Percentiles rank a stretch among this genome's conserved stretches.
Conservation (phyloP, 805 yeast genomes). For the Cyberlindnera misumaiensis region DNA sequence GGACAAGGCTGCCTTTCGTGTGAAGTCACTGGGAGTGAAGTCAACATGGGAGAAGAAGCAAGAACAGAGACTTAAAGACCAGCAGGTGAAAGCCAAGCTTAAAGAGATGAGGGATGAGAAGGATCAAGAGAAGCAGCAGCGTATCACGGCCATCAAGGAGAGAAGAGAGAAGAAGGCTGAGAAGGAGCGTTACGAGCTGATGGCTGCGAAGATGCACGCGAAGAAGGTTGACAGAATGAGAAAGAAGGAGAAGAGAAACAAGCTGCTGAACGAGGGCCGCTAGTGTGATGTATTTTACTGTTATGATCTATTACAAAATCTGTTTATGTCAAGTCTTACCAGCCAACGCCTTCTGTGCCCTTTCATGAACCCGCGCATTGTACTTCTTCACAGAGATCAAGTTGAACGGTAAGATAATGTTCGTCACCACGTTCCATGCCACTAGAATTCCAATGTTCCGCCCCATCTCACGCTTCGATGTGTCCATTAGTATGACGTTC, state of each 20-base stretch:
- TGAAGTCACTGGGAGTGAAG: slow-evolving; percentile 46
- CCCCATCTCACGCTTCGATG: slow-evolving; percentile 47
- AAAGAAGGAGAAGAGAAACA: slow-evolving; percentile 91
- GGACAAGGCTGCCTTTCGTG: slow-evolving; percentile 60
- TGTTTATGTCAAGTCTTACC: not conserved
- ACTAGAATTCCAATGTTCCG: slow-evolving; percentile 45
- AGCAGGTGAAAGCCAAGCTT: slow-evolving; percentile 61
- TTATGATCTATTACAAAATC: no score
- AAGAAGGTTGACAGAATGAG: slow-evolving; percentile 87
- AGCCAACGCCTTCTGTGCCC: slow-evolving; percentile 8
- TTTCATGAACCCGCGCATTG: slow-evolving; percentile 9
- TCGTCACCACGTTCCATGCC: slow-evolving; percentile 47
- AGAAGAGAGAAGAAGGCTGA: slow-evolving; percentile 80
- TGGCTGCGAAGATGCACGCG: slow-evolving; percentile 84
- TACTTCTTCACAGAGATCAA: slow-evolving; percentile 10
- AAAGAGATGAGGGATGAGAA: slow-evolving; percentile 76
- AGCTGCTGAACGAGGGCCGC: slow-evolving; percentile 80
- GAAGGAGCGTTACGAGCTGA: slow-evolving; percentile 74
- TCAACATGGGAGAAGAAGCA: slow-evolving; percentile 62
- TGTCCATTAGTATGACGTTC: slow-evolving; percentile 47
- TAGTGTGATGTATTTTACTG: slow-evolving; percentile 22
- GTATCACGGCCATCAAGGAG: slow-evolving; percentile 55
- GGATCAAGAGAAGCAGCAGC: slow-evolving; percentile 46
- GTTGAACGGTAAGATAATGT: slow-evolving; percentile 30
- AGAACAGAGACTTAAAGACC: slow-evolving; percentile 57